phyloP scores from a whole-genome alignment of 257 asterid genomes.

The Nicotiana undulata region DNA sequence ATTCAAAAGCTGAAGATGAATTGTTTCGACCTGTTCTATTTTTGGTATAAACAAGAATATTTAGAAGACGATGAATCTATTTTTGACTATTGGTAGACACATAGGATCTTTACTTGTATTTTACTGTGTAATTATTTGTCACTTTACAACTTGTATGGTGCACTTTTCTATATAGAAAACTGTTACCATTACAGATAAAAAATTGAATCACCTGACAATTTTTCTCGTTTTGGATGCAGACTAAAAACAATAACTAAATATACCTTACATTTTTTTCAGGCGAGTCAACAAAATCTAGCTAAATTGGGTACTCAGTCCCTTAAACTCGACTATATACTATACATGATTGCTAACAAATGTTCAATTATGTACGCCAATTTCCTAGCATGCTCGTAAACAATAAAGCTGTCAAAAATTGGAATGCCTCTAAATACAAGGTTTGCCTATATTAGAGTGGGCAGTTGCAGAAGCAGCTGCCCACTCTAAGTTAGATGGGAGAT shows the following conservation, averaged over 20 bases:
- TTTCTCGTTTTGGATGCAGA: not conserved
- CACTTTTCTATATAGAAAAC: too few species aligned
- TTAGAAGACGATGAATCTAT: too few species aligned
- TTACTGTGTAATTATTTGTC: too few species aligned
- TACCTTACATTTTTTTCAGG: not conserved
- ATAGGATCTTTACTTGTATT: too few species aligned
- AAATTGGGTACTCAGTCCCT: not conserved
- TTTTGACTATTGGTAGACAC: too few species aligned
- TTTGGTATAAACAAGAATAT: too few species aligned
- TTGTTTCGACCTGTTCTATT: too few species aligned
- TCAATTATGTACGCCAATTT: not conserved
- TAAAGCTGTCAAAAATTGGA: not conserved
- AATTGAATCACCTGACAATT: not conserved
- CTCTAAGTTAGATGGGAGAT: constrained; percentile 6
- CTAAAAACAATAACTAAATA: not conserved
- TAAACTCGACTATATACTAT: not conserved
- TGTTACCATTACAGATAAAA: too few species aligned
- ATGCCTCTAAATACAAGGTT: not conserved
- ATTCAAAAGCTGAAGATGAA: too few species aligned
- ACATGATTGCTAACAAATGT: not conserved
- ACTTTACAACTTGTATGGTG: too few species aligned
- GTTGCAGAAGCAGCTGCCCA: not conserved
- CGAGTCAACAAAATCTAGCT: not conserved
- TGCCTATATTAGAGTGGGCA: not conserved
- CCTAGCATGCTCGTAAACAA: not conserved